Evolutionary conservation across 2,329 filamentous ascomycete species (phyloP), one percentile per base, ranked within the genome.

Genomic region (Sporothrix brasiliensis): DNA sequence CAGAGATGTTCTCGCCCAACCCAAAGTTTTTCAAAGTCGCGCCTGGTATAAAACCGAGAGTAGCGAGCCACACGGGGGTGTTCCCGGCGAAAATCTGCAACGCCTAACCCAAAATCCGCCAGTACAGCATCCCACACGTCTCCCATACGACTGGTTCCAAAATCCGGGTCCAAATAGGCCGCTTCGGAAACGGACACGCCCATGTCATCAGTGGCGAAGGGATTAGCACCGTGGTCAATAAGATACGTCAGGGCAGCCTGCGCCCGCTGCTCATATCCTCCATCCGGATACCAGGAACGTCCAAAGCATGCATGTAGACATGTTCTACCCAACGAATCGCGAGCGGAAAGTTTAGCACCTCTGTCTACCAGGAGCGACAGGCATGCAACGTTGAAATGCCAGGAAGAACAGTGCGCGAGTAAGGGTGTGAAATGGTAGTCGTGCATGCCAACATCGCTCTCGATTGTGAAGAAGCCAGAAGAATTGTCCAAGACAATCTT

Each of bases 381-480:
- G 50, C 50, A 7, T 21, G 13, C 50, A 27, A 53, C 6, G 50
- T 2, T 53, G 50, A 53, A 53, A n/a, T 11, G n/a, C 19, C 50
- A 21, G 50, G 19, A 2, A 53, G 7, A 21, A 53, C 50, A 53
- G n/a, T 53, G 50, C 10, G n/a, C 5, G 4, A 53, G 50, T 21
- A 53, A 53, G 50, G 50, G 50, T 6, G 50, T 53, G 19, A 52
- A 24, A 52, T 52, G 11, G n/a, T 1, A 9, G 9, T 21, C 50
- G 4, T 27, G 19, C 50, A 1, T n/a, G 0, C 77, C 79, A 58
- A 39, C 9, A 39, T 19, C 13, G 21, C 54, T 58, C 21, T 58
- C 54, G 16, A 58, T 58, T 58, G 54, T 58, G 16, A 58, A 39
- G 54, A 58, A 58, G 30, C 54, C 54, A 30, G 39, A 4, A 30